Percentiles rank a stretch among this genome's conserved stretches.
Conservation (phyloP, 2,329 filamentous ascomycete species). For the Fusarium decemcellulare region DNA sequence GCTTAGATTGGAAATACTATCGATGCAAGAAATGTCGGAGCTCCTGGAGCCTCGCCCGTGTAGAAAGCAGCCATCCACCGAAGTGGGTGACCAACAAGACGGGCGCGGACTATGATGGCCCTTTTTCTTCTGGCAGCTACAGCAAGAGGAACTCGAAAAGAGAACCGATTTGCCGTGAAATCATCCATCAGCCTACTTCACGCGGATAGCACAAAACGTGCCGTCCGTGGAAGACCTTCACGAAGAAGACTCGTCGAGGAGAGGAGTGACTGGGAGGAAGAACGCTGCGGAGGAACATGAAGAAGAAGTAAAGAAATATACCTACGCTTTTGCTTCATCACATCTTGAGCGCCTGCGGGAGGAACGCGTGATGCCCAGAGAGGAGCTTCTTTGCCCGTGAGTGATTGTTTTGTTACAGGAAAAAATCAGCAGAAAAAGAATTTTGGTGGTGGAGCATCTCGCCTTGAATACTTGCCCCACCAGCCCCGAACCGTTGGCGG, state of each 20-base stretch:
- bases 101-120: constrained; percentile 70
- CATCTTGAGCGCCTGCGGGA: not conserved
- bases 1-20: not conserved
- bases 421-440: constrained; percentile 29
- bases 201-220: constrained; percentile 54
- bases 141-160: constrained; percentile 24
- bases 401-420: constrained; percentile 1
- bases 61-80: constrained; percentile 46
- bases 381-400: not conserved
- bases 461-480: not conserved
- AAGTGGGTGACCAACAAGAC: constrained; percentile 47
- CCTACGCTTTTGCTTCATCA: constrained; percentile 6
- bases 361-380: not conserved
- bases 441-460: constrained; percentile 25
- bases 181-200: constrained; percentile 54
- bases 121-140: constrained; percentile 61
- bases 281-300: constrained; percentile 42
- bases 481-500: constrained; percentile 26
- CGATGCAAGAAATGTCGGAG: constrained; percentile 57
- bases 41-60: constrained; percentile 67
- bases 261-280: constrained; percentile 50
- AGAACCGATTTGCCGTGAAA: constrained; percentile 17
- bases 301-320: constrained; percentile 1
- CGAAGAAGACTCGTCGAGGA: constrained; percentile 52
- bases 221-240: constrained; percentile 52